These are phyloP conservation scores for Dinochytrium kinnereticum DNA, from an alignment of 371 early-diverging fungal genomes.

Conservation along the genomic window DNA sequence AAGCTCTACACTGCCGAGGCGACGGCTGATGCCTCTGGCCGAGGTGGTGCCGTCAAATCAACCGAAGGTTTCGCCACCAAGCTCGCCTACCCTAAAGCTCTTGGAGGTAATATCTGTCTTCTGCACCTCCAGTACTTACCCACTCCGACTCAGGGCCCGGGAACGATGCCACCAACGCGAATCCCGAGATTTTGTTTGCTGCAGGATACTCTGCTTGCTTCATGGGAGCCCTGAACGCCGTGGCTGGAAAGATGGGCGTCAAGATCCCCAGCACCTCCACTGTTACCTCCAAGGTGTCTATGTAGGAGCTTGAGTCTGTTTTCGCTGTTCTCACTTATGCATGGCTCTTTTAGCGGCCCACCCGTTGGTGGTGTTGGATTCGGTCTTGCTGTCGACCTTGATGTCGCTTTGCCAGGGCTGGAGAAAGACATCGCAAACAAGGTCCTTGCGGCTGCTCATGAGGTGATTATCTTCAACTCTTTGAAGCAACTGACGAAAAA, in stretches of 20 bases:
- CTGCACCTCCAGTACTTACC: neutral
- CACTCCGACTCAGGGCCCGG: constrained; percentile 17
- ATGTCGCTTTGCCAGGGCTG: constrained; percentile 25
- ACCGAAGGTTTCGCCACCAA: constrained; percentile 27
- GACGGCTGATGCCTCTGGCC: constrained; percentile 20
- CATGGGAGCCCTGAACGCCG: constrained; percentile 38
- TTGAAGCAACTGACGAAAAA: no score
- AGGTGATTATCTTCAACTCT: no score
- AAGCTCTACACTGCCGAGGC: constrained; percentile 22
- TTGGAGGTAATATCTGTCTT: constrained; percentile 15
- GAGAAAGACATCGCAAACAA: constrained; percentile 25
- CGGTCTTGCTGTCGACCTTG: constrained; percentile 35
- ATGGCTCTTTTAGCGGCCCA: constrained; percentile 4
- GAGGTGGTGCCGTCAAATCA: constrained; percentile 24
- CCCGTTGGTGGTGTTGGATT: constrained; percentile 24
- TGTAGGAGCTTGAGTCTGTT: constrained; percentile 8
- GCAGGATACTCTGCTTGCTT: constrained; percentile 41
- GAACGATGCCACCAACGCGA: constrained; percentile 19
- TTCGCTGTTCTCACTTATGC: neutral
- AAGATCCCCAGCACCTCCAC: constrained; percentile 30
- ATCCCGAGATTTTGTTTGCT: constrained; percentile 37
- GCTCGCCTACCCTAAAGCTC: constrained; percentile 25
- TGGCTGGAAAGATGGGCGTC: constrained; percentile 30
- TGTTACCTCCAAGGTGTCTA: constrained; percentile 21
- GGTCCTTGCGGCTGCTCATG: constrained; percentile 32